Base-by-base conservation (phyloP, 306 rosid genomes). In the Morella rubra region DNA sequence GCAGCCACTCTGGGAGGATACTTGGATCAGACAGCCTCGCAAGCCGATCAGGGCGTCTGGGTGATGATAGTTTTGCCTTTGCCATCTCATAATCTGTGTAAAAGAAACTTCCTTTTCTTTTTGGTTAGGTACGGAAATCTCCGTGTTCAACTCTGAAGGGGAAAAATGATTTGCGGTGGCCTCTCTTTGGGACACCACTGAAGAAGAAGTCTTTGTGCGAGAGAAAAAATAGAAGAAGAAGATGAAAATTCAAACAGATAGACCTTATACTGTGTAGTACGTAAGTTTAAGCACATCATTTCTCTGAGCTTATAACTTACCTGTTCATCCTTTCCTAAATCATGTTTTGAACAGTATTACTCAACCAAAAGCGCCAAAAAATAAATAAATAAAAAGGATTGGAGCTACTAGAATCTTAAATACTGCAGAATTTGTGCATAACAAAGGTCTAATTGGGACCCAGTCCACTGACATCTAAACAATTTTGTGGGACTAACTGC, bases 31-130 rank as follows among this genome's bases (percentile, higher is more conserved):
- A 20, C n/a, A 81, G 73, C 77, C 19, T 44, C 5, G 79, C 55
- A 68, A 84, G 83, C 76, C 20, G 20, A 37, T 66, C 85, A 45
- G 78, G 81, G 64, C 67, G 22, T 60, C 49, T 4, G 0, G 15
- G 5, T 15, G 58, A 73, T 11, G 79, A 69, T 22, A 37, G 73
- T 69, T 19, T 60, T 75, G 85, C 86, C 42, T 79, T 79, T 65
- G 60, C 73, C 51, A 55, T 42, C 45, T 71, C 85, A 27, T 84
- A 77, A 69, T 22, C 40, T 15, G 66, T 20, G 42, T 53, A 83
- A 80, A 40, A 66, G 19, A 44, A 56, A 58, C 60, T 18, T 1
- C 27, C 27, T 41, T 56, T 74, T 5, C 68, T 45, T 22, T 64
- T 73, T 76, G 32, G 55, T 11, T 22, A 22, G 51, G 75, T n/a